Evolutionary conservation across 2,329 filamentous ascomycete genomes (phyloP).

Genomic region (Colletotrichum caudatum): DNA sequence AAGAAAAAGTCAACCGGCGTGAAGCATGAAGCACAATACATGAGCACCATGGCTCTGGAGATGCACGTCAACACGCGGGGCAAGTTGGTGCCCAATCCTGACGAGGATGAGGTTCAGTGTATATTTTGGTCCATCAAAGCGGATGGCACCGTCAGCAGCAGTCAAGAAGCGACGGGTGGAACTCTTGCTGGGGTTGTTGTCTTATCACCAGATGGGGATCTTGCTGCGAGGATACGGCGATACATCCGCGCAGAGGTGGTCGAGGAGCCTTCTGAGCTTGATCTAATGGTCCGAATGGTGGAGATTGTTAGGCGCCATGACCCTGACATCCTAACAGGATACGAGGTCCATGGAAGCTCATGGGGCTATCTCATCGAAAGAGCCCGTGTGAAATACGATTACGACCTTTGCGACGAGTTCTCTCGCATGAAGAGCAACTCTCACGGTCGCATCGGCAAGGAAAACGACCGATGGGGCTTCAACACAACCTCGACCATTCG

Average conservation of each 20-base stretch:
- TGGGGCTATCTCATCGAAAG: conserved; percentile 98
- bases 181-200: conserved; percentile 79
- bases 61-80: conserved; percentile 90
- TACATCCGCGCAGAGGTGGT: conserved; percentile 74
- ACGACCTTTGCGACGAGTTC: conserved; percentile 90
- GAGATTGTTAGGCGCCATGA: conserved; percentile 87
- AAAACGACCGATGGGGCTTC: conserved; percentile 92
- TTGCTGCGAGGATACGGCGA: conserved; percentile 72
- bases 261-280: conserved; percentile 83
- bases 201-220: conserved; percentile 71
- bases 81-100: conserved; percentile 85
- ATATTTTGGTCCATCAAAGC: conserved; percentile 92
- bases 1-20: conserved; percentile 80
- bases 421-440: conserved; percentile 88
- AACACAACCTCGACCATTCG: conserved; percentile 92
- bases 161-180: conserved; percentile 56
- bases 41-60: conserved; percentile 96
- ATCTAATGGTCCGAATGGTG: conserved; percentile 86
- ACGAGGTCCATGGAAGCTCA: conserved; percentile 91
- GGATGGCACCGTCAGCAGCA: conserved; percentile 71
- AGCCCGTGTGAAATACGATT: conserved; percentile 86
- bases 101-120: conserved; percentile 87
- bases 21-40: conserved; percentile 88
- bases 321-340: conserved; percentile 93
- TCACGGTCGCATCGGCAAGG: conserved; percentile 86